A percentile compares a stretch with the other conserved stretches of the same genome.
Conservation (phyloP, 306 rosid species). For the Dicorynia guianensis region DNA sequence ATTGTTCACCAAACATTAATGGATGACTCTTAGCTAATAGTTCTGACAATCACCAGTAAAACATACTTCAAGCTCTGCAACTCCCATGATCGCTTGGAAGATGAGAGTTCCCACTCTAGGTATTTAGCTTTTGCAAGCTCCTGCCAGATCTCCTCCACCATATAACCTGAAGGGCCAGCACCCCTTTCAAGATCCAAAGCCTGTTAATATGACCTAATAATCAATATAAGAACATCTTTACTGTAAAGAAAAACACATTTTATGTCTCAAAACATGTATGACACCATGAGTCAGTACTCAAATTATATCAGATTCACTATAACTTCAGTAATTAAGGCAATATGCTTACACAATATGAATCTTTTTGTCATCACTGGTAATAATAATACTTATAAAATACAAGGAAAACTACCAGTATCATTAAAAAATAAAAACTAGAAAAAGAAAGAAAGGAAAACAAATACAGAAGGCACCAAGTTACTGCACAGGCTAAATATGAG, state of each 20-base stretch:
- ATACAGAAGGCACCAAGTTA: too few relatives aligned
- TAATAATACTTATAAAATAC: too few relatives aligned
- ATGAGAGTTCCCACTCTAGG: slow-evolving; percentile 80
- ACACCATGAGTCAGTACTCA: background rate
- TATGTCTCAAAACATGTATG: slow-evolving; percentile 14
- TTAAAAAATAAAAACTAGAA: too few relatives aligned
- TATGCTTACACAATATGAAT: too few relatives aligned
- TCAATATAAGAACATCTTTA: background rate
- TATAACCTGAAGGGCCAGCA: slow-evolving; percentile 73
- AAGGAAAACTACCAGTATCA: too few relatives aligned
- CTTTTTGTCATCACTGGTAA: too few relatives aligned
- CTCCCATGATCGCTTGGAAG: slow-evolving; percentile 75
- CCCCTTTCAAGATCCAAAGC: slow-evolving; percentile 98
- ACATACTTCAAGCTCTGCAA: slow-evolving; percentile 71
- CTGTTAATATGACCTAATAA: slow-evolving; percentile 46
- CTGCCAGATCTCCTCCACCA: slow-evolving; percentile 95
- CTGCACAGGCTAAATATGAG: too few relatives aligned
- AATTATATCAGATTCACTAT: slow-evolving; percentile 8
- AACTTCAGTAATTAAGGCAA: background rate
- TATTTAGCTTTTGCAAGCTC: slow-evolving; percentile 90
- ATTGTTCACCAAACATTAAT: slow-evolving; percentile 18
- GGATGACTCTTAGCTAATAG: slow-evolving; percentile 42
- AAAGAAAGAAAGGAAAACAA: too few relatives aligned
- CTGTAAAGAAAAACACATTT: background rate
- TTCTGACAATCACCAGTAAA: slow-evolving; percentile 53